Conservation (phyloP, 768 basidiomycete species). For the Vararia minispora region DNA sequence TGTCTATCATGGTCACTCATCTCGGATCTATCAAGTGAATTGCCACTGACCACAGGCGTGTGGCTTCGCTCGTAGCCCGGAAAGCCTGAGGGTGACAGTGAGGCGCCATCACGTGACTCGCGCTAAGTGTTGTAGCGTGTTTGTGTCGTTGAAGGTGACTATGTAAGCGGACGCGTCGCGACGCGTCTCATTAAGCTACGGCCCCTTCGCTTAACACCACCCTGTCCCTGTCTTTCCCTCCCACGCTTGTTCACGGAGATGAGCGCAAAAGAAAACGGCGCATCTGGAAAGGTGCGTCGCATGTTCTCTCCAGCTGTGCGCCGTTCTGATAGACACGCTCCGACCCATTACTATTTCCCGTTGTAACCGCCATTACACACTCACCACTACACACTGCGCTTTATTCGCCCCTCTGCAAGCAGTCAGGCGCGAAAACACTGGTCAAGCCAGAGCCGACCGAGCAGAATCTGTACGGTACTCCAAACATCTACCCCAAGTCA, state of each 20-base stretch:
- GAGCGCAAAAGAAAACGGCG: no score
- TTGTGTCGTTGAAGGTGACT: no score
- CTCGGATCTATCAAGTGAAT: not conserved
- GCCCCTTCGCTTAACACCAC: no score
- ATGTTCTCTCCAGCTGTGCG: constrained; percentile 8
- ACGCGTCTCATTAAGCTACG: no score
- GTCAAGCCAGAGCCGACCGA: not conserved
- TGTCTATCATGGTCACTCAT: not conserved
- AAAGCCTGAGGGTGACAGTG: no score
- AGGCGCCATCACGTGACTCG: no score
- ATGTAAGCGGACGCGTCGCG: no score
- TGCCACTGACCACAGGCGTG: not conserved
- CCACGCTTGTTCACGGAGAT: no score
- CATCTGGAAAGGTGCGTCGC: no score
- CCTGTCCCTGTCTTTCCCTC: no score
- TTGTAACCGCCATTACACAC: constrained; percentile 7
- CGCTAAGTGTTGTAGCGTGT: no score
- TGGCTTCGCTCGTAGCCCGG: no score
- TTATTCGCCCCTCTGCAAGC: constrained; percentile 6
- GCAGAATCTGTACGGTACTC: constrained; percentile 6
- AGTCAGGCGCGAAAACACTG: not conserved
- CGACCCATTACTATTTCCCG: constrained; percentile 3
- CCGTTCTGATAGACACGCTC: constrained; percentile 5
- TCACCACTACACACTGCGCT: constrained; percentile 4
- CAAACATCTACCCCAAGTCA: constrained; percentile 8